phyloP scores from a whole-genome alignment of 225 moss, liverwort and hornwort species.

The Asterella californica region DNA sequence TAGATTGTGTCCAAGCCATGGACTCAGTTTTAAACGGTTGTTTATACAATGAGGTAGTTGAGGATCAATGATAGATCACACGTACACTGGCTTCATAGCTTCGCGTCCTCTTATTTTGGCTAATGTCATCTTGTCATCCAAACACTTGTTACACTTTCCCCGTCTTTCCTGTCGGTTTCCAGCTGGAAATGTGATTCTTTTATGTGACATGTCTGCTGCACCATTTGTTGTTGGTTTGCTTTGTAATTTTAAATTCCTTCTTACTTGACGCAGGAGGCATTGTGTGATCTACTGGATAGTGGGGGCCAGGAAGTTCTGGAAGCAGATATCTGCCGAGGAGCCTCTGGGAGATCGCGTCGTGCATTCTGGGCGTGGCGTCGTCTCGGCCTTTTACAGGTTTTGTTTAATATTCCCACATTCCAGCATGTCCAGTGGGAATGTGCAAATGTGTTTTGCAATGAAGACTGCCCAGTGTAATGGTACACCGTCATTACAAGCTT shows the following conservation, averaged over 20 bases:
- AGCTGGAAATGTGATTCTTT: neutral
- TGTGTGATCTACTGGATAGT: constrained; percentile 84
- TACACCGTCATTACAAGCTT: neutral
- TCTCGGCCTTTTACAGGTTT: constrained; percentile 85
- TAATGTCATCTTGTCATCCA: neutral
- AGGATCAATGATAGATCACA: neutral
- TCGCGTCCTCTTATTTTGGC: neutral
- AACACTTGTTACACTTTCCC: neutral
- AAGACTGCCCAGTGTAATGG: neutral
- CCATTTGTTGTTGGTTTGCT: neutral
- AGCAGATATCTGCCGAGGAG: constrained; percentile 74
- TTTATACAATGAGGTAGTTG: neutral
- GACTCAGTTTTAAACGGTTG: neutral
- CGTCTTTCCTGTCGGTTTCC: neutral
- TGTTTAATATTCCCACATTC: neutral
- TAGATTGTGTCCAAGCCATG: neutral
- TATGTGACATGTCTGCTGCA: neutral
- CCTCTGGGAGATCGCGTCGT: constrained; percentile 76
- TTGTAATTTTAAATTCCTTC: neutral
- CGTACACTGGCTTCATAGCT: neutral
- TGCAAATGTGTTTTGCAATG: neutral
- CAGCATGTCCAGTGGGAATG: neutral
- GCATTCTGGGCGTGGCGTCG: constrained; percentile 99
- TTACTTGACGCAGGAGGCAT: constrained; percentile 55
- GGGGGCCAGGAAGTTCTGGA: constrained; percentile 77